Evolutionary conservation across 345 rosid species (phyloP).

Genomic region (Rhodamnia rubescens): DNA sequence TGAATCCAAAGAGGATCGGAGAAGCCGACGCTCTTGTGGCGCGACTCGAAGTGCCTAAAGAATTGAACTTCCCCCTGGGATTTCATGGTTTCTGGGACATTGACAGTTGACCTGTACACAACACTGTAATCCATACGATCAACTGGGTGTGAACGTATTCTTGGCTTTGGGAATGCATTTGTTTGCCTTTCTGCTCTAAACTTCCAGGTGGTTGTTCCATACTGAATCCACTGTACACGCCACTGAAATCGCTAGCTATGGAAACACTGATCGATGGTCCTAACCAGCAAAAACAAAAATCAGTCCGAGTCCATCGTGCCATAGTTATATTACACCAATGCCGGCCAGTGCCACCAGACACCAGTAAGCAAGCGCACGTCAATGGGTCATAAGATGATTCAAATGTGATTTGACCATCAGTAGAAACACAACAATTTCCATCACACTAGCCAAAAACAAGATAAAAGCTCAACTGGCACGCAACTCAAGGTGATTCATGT

Average conservation of each 20-base stretch:
- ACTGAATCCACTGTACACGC: background rate
- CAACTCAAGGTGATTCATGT: background rate
- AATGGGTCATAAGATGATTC: background rate
- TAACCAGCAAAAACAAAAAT: background rate
- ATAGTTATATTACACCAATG: background rate
- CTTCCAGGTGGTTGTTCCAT: background rate
- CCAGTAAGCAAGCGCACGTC: background rate
- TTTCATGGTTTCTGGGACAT: conserved; percentile 87
- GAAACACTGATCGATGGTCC: background rate
- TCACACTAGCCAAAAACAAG: background rate
- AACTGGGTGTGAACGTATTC: background rate
- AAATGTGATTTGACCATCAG: background rate
- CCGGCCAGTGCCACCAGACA: background rate
- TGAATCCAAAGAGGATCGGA: conserved; percentile 72
- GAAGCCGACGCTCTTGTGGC: conserved; percentile 51
- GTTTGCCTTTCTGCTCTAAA: background rate
- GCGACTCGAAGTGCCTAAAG: conserved; percentile 69
- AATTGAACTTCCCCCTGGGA: conserved; percentile 75
- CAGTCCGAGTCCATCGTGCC: background rate
- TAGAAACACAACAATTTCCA: background rate
- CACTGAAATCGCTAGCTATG: background rate
- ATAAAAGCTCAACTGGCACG: background rate
- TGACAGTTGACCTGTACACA: background rate
- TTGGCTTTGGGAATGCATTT: background rate
- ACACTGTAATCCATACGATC: background rate